Conservation (phyloP, 164 flowering plant species). For the Magnolia changhungtana region DNA sequence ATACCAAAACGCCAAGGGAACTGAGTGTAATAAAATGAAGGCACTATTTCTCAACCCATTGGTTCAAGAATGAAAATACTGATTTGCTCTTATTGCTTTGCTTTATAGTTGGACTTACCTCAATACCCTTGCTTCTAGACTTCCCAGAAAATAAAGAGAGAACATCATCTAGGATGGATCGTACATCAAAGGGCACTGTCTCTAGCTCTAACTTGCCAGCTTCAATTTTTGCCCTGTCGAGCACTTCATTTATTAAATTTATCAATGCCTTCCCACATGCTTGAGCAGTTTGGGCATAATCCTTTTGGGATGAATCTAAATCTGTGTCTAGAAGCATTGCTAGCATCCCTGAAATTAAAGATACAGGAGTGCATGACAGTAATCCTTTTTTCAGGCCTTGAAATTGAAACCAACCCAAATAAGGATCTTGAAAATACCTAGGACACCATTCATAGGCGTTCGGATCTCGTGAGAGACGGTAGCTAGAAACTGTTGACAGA, state of each 20-base stretch:
- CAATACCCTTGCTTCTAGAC: slow-evolving; percentile 73
- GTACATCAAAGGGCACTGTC: slow-evolving; percentile 67
- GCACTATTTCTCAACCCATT: not conserved
- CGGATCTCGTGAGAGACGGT: slow-evolving; percentile 97
- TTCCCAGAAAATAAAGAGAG: slow-evolving; percentile 84
- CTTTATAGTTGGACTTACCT: slow-evolving; percentile 41
- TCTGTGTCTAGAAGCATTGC: slow-evolving; percentile 78
- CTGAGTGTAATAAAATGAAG: not conserved
- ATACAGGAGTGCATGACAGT: not conserved
- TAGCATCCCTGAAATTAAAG: slow-evolving; percentile 69
- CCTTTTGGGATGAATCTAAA: slow-evolving; percentile 65
- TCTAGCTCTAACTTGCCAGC: slow-evolving; percentile 88
- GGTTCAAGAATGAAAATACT: not conserved
- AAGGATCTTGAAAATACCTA: slow-evolving; percentile 46
- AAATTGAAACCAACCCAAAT: too few relatives aligned
- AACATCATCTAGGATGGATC: slow-evolving; percentile 80
- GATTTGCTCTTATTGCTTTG: not conserved
- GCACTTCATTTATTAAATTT: slow-evolving; percentile 82
- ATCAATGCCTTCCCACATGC: slow-evolving; percentile 84
- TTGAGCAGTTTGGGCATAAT: slow-evolving; percentile 93
- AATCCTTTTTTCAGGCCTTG: not conserved
- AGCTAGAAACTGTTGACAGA: slow-evolving; percentile 72
- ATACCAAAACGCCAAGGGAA: not conserved
- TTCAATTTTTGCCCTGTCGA: slow-evolving; percentile 94
- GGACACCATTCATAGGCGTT: slow-evolving; percentile 96